Evolutionary conservation across 305 asterid genomes (phyloP).

Genomic region (Salvia sclarea): DNA sequence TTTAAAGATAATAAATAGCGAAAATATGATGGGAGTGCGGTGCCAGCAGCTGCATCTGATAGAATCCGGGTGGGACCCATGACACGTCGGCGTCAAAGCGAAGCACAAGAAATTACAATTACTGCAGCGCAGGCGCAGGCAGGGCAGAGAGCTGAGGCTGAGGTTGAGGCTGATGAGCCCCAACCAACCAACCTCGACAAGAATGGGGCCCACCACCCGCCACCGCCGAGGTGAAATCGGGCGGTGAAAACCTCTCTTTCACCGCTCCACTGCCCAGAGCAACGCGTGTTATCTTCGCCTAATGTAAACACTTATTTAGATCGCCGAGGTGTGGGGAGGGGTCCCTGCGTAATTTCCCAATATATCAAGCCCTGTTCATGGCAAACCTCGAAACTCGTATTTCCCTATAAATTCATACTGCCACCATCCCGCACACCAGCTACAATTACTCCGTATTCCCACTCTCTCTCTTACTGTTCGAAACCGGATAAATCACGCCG

Average conservation of each 20-base stretch:
- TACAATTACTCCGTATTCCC: background rate
- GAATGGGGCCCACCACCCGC: constrained; percentile 42
- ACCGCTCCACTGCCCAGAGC: constrained; percentile 14
- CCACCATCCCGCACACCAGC: constrained; percentile 24
- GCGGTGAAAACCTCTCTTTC: constrained; percentile 28
- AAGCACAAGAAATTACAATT: background rate
- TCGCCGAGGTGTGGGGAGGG: constrained; percentile 28
- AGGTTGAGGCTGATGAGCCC: too few species aligned
- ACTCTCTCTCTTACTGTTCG: constrained; percentile 17
- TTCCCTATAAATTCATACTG: constrained; percentile 37
- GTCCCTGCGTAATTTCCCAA: constrained; percentile 33
- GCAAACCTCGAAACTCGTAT: constrained; percentile 26
- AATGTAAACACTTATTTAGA: background rate
- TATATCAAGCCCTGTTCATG: constrained; percentile 35
- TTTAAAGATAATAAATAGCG: background rate
- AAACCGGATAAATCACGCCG: constrained; percentile 33
- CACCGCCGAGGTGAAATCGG: constrained; percentile 37
- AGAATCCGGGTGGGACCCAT: constrained; percentile 30
- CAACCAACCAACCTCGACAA: constrained; percentile 21
- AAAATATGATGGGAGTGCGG: background rate
- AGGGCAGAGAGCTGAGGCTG: constrained; percentile 9
- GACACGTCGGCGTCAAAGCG: constrained; percentile 4
- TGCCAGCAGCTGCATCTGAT: background rate
- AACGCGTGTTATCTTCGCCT: background rate
- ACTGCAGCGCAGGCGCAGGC: constrained; percentile 9